Evolutionary conservation across 495 filamentous ascomycete species (phyloP).

Genomic region (Xylaria castorea): DNA sequence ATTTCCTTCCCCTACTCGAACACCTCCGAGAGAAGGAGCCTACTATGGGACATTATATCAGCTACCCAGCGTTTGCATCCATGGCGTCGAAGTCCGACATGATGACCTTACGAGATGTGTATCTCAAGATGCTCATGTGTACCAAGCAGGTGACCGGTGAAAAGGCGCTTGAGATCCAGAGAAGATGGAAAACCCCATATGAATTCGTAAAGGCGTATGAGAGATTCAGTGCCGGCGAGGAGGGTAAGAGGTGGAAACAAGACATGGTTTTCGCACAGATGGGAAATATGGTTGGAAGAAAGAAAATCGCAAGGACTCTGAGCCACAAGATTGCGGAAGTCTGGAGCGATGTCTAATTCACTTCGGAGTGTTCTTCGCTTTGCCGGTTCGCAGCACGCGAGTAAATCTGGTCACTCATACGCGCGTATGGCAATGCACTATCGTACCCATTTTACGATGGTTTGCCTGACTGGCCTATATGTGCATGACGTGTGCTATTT

Average conservation of each 20-base stretch:
- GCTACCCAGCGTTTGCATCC: constrained; percentile 73
- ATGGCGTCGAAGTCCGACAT: constrained; percentile 77
- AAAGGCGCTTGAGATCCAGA: constrained; percentile 82
- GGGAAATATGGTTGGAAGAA: constrained; percentile 65
- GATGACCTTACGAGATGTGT: constrained; percentile 76
- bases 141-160: constrained; percentile 78
- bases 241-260: constrained; percentile 55
- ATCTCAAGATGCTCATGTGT: constrained; percentile 89
- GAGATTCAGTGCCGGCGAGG: constrained; percentile 50
- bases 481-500: not conserved
- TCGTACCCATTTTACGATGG: not conserved
- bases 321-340: constrained; percentile 77
- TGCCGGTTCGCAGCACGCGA: not conserved
- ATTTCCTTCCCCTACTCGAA: constrained; percentile 71
- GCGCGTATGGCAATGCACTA: not conserved
- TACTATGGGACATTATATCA: constrained; percentile 65
- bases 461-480: not conserved
- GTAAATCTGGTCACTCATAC: not conserved
- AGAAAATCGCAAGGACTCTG: constrained; percentile 68
- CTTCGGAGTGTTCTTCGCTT: not conserved
- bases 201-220: constrained; percentile 73
- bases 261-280: constrained; percentile 61
- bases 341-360: constrained; percentile 61
- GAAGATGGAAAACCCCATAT: constrained; percentile 73
- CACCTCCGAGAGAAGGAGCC: constrained; percentile 59